These are phyloP conservation scores for Trichophyton mentagrophytes DNA, from an alignment of 2,329 filamentous ascomycete genomes.

Conservation along the genomic window DNA sequence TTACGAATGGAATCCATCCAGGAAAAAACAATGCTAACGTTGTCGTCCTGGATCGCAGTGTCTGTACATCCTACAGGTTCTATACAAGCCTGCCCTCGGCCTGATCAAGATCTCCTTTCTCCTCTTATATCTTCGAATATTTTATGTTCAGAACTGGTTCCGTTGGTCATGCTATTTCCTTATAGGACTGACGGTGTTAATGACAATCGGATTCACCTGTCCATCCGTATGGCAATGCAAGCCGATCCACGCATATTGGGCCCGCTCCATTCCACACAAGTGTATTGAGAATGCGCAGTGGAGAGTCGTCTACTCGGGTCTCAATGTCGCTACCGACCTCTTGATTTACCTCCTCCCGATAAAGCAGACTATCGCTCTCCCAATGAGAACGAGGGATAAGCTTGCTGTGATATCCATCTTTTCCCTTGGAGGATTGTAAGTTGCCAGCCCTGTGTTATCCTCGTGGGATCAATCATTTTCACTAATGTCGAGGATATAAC, in stretches of 20 bases:
- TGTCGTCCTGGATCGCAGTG: slow-evolving; percentile 2
- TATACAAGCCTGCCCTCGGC: slow-evolving; percentile 7
- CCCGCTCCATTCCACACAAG: slow-evolving; percentile 5
- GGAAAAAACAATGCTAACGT: background rate
- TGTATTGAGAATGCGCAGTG: slow-evolving; percentile 7
- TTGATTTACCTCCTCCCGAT: slow-evolving; percentile 11
- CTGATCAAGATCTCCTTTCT: slow-evolving; percentile 10
- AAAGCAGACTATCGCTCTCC: slow-evolving; percentile 7
- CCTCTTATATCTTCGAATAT: slow-evolving; percentile 11
- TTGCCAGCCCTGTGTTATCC: background rate
- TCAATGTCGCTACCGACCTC: slow-evolving; percentile 12
- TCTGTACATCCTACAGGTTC: slow-evolving; percentile 4
- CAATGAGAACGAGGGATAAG: slow-evolving; percentile 9
- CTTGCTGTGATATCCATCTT: slow-evolving; percentile 11
- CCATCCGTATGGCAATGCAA: slow-evolving; percentile 11
- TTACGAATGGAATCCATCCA: background rate
- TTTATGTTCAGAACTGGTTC: slow-evolving; percentile 7
- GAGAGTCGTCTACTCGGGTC: slow-evolving; percentile 7
- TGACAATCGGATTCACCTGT: slow-evolving; percentile 7
- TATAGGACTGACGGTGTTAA: slow-evolving; percentile 3
- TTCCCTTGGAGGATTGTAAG: slow-evolving; percentile 8
- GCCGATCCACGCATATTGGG: slow-evolving; percentile 9
- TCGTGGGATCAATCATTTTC: background rate
- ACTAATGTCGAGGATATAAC: background rate
- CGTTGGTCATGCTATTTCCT: slow-evolving; percentile 9